Conservation (phyloP, 306 rosid genomes). For the Cajanus cajan region DNA sequence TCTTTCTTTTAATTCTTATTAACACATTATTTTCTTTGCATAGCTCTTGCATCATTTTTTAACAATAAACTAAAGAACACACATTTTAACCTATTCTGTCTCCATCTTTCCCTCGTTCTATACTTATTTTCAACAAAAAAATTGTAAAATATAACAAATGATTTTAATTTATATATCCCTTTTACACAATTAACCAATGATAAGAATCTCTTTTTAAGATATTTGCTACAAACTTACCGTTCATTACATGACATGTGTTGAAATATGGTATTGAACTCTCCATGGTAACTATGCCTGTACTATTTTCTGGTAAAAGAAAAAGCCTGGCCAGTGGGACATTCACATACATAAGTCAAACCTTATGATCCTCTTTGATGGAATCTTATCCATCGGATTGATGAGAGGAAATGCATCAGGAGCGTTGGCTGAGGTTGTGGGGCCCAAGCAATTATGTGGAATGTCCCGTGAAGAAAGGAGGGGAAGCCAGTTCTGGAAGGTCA, state of each 20-base stretch:
- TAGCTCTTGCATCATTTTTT: not conserved
- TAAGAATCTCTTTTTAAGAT: not conserved
- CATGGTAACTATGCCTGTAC: too few species aligned
- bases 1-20: not conserved
- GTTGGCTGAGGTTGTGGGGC: slow-evolving; percentile 34
- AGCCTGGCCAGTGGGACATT: slow-evolving; percentile 24
- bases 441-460: slow-evolving; percentile 45
- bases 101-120: not conserved
- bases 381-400: slow-evolving; percentile 29
- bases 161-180: not conserved
- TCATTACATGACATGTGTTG: too few species aligned
- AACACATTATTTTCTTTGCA: not conserved
- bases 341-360: slow-evolving; percentile 39
- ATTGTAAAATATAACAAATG: not conserved
- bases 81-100: not conserved
- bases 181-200: too few species aligned
- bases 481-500: slow-evolving; percentile 23
- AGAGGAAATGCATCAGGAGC: slow-evolving; percentile 35
- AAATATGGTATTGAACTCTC: too few species aligned
- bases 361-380: slow-evolving; percentile 9
- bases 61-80: not conserved
- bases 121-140: not conserved
- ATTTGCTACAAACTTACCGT: too few species aligned
- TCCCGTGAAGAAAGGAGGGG: slow-evolving; percentile 29
- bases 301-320: not conserved